phyloP scores from a whole-genome alignment of 176 grass and related monocot genomes.

The Phoenix roebelenii region DNA sequence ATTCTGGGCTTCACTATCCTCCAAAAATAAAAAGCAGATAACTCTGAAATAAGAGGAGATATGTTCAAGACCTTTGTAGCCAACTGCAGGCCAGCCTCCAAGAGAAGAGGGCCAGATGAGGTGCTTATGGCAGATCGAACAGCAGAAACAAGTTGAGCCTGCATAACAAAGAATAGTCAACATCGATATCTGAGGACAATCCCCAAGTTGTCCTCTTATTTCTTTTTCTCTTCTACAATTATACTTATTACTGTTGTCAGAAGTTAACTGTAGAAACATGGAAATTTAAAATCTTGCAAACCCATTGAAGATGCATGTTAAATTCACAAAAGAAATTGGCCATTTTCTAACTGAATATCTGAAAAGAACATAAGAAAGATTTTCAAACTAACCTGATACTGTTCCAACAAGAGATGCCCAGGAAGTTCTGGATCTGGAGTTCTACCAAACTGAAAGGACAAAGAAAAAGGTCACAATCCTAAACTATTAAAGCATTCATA shows the following conservation, averaged over 20 bases:
- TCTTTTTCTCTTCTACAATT: no score
- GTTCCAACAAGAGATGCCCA: slow-evolving; percentile 94
- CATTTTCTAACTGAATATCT: no score
- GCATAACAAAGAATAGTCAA: slow-evolving; percentile 31
- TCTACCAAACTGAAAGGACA: slow-evolving; percentile 58
- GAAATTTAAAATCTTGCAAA: no score
- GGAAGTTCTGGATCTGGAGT: slow-evolving; percentile 84
- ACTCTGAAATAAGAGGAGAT: not conserved
- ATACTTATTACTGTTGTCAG: no score
- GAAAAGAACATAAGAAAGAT: not conserved
- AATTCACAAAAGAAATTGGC: no score
- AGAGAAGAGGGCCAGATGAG: slow-evolving; percentile 71
- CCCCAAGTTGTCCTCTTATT: no score
- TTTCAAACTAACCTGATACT: slow-evolving; percentile 66
- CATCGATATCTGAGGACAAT: no score
- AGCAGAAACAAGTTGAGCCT: slow-evolving; percentile 97
- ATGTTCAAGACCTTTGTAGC: slow-evolving; percentile 45
- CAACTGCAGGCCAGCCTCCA: slow-evolving; percentile 89
- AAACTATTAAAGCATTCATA: no score
- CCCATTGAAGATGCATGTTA: no score
- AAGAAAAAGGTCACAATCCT: slow-evolving; percentile 7
- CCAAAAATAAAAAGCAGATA: no score
- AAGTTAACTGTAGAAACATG: no score
- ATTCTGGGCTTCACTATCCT: not conserved
- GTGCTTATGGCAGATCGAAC: slow-evolving; percentile 80